Evolutionary conservation across 768 basidiomycete genomes (phyloP).

Genomic region (Pisolithus albus): DNA sequence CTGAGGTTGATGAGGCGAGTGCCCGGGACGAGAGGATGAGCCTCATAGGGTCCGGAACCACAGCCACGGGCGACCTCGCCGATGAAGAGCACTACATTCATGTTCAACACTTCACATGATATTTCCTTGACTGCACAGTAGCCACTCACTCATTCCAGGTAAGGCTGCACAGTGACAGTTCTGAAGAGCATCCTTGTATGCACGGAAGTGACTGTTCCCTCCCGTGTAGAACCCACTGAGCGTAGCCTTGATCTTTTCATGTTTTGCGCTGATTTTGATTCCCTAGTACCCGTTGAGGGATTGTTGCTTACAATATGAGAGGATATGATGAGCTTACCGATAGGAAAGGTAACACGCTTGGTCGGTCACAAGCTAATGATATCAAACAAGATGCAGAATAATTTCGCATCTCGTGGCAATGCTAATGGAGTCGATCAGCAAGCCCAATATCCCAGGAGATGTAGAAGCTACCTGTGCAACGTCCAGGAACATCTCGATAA

Average conservation of each 20-base stretch:
- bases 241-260: slow-evolving; percentile 13
- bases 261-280: slow-evolving; percentile 19
- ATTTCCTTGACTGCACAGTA: background rate
- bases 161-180: slow-evolving; percentile 24
- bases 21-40: slow-evolving; percentile 21
- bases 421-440: slow-evolving; percentile 24
- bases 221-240: slow-evolving; percentile 20
- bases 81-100: slow-evolving; percentile 24
- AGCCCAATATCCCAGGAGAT: background rate
- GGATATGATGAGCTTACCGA: slow-evolving; percentile 9
- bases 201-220: slow-evolving; percentile 20
- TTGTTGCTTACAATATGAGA: background rate
- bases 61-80: slow-evolving; percentile 27
- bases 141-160: slow-evolving; percentile 25
- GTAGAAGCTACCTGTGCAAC: slow-evolving; percentile 33
- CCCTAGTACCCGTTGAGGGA: slow-evolving; percentile 6
- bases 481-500: slow-evolving; percentile 40
- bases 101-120: slow-evolving; percentile 2
- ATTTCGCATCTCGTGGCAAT: slow-evolving; percentile 40
- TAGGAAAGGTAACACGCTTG: slow-evolving; percentile 29
- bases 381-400: slow-evolving; percentile 39
- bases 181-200: slow-evolving; percentile 27
- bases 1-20: slow-evolving; percentile 32
- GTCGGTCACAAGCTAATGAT: slow-evolving; percentile 35
- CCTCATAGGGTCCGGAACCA: slow-evolving; percentile 22